These are phyloP conservation scores for Dacryopinax primogenitus DNA, from an alignment of 768 basidiomycete genomes.

Conservation along the genomic window DNA sequence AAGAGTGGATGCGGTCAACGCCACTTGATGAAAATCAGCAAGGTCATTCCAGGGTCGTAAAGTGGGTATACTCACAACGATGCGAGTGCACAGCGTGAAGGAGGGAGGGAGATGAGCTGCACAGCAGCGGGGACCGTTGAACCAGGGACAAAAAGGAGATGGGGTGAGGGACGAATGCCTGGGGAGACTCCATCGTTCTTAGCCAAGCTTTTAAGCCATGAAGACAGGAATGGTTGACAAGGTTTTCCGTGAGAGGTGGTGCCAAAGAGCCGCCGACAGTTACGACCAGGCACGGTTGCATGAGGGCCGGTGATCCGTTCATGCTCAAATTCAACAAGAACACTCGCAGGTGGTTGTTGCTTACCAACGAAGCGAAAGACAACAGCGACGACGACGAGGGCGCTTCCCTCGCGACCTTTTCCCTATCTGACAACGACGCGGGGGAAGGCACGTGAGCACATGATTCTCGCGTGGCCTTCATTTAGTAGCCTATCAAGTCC, in stretches of 20 bases:
- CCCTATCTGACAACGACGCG: neutral
- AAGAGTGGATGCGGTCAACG: conserved; percentile 6
- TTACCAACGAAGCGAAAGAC: neutral
- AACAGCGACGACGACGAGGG: neutral
- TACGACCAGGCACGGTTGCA: neutral
- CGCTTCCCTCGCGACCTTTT: neutral
- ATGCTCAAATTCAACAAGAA: neutral
- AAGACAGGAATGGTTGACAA: neutral
- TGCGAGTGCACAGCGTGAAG: neutral
- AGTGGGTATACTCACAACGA: neutral
- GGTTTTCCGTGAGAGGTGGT: neutral
- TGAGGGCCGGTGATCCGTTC: too few relatives aligned
- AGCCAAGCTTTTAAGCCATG: neutral
- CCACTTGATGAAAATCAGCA: neutral
- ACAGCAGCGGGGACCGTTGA: neutral
- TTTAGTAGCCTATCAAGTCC: too few relatives aligned
- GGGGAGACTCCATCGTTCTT: neutral
- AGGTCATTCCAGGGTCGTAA: neutral
- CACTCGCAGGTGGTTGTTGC: neutral
- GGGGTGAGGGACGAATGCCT: neutral
- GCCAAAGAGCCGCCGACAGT: neutral
- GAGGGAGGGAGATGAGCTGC: neutral
- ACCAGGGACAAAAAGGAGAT: neutral
- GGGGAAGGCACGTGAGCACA: neutral
- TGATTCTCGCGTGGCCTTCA: neutral